Evolutionary conservation across 1,139 yeast species (phyloP).

Genomic region (Pichia sp.): DNA sequence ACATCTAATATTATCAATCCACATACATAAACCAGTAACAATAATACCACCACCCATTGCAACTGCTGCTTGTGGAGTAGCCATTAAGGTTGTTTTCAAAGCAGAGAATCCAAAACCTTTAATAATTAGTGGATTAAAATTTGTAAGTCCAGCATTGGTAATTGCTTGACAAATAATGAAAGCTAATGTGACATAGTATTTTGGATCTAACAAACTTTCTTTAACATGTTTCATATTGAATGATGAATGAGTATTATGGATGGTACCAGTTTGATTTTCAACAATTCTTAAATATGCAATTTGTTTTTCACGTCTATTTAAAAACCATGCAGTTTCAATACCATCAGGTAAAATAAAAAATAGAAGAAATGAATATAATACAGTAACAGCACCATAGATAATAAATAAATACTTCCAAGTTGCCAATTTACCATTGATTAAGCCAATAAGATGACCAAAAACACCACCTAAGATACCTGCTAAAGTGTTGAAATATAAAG

Average conservation of each 20-base stretch:
- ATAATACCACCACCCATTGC: constrained; percentile 10
- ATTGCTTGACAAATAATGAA: constrained; percentile 32
- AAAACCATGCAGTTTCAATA: constrained; percentile 49
- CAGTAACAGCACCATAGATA: constrained; percentile 22
- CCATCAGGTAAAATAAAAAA: constrained; percentile 44
- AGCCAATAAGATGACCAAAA: constrained; percentile 33
- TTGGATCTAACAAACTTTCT: constrained; percentile 35
- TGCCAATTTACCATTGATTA: constrained; percentile 26
- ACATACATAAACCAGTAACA: constrained; percentile 4
- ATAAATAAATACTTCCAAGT: constrained; percentile 26
- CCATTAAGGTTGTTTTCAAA: constrained; percentile 17
- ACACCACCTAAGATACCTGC: constrained; percentile 26
- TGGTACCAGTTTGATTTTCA: constrained; percentile 26
- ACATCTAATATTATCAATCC: constrained; percentile 7
- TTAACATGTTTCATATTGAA: constrained; percentile 28
- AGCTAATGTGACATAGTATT: constrained; percentile 32
- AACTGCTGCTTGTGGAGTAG: constrained; percentile 17
- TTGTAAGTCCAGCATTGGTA: constrained; percentile 35
- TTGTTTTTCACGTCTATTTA: constrained; percentile 42
- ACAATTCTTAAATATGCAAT: constrained; percentile 17
- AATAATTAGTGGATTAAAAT: constrained; percentile 20
- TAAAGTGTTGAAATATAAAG: constrained; percentile 30
- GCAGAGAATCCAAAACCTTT: constrained; percentile 20
- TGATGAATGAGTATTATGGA: constrained; percentile 14
- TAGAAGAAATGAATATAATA: constrained; percentile 27